Evolutionary conservation across 106 monocot genomes (phyloP), one percentile per base, ranked within the genome.

Genomic region (Acanthochlamys bracteata): DNA sequence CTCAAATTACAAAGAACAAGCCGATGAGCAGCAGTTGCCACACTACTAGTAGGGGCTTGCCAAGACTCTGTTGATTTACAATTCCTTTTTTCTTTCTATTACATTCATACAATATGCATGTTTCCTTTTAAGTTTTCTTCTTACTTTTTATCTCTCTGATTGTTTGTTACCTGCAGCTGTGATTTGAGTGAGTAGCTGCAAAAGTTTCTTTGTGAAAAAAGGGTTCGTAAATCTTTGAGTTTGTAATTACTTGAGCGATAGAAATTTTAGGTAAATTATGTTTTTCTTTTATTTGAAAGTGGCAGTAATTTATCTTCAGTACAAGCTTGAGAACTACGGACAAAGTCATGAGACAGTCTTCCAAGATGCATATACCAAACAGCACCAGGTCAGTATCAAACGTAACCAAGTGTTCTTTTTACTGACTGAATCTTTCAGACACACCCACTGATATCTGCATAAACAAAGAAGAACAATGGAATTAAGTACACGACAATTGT

Each of bases 1-100:
- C 80, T 0, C 83, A 70, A 65, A 88, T 91, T 84, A 70, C 17
- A 0, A 86, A 78, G 57, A 58, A 49, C 22, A 84, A 72, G 43
- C 56, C 57, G 24, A 69, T 73, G 55, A 39, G 52, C 45, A 75
- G 64, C 41, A 7, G 56, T 46, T 39, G 53, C 7, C 73, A 61
- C 16, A 33, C 61, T 17, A 63, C n/a, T 15, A 55, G 65, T 42
- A 81, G 76, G 67, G 81, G 84, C 39, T 20, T 79, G 61, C 72
- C 82, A 33, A 84, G 66, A 71, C 79, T 85, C 41, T 89, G 89
- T 46, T 89, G 65, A 73, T 9, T 4, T 27, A 49, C 49, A 49
- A 49, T 10, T 17, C 2, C 49, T 49, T 14, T 49, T 10, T 49
- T 17, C 17, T 49, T 49, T 49, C 26, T 59, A 13, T 49, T 73